Evolutionary conservation across 169 alveolate species (phyloP).

Genomic region (Eimeria praecox): DNA sequence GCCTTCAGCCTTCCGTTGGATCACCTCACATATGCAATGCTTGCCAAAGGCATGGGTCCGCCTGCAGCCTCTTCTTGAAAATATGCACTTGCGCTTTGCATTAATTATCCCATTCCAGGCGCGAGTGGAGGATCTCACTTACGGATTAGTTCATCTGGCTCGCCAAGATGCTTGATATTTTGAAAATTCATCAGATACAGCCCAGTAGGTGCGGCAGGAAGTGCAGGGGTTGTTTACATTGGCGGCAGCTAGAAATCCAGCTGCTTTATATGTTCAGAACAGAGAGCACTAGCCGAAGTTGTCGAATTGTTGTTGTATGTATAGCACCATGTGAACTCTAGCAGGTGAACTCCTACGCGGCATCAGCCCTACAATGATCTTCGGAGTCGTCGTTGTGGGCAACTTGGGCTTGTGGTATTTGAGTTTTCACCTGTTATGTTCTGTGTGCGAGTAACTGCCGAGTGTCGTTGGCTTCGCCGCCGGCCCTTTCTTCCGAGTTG

Average conservation of each 20-base stretch:
- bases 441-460: not conserved
- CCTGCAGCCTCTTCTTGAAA: not conserved
- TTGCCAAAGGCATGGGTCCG: not conserved
- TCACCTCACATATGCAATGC: not conserved
- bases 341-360: not conserved
- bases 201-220: not conserved
- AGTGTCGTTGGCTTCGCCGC: not conserved
- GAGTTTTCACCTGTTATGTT: not conserved
- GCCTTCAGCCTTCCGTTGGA: not conserved
- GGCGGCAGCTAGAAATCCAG: not conserved
- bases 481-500: not conserved
- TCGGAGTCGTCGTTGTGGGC: not conserved
- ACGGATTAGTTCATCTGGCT: too few relatives aligned
- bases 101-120: too few relatives aligned
- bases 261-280: not conserved
- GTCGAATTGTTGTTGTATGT: not conserved
- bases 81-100: not conserved
- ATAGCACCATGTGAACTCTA: not conserved
- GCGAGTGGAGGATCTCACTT: too few relatives aligned
- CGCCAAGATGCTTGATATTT: too few relatives aligned
- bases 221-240: not conserved
- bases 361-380: not conserved
- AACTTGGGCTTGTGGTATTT: not conserved
- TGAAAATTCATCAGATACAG: too few relatives aligned
- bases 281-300: not conserved